Evolutionary conservation across 352 stramenopile species (phyloP), one percentile per base, ranked within the genome.

Genomic region (Phytophthora sp.): DNA sequence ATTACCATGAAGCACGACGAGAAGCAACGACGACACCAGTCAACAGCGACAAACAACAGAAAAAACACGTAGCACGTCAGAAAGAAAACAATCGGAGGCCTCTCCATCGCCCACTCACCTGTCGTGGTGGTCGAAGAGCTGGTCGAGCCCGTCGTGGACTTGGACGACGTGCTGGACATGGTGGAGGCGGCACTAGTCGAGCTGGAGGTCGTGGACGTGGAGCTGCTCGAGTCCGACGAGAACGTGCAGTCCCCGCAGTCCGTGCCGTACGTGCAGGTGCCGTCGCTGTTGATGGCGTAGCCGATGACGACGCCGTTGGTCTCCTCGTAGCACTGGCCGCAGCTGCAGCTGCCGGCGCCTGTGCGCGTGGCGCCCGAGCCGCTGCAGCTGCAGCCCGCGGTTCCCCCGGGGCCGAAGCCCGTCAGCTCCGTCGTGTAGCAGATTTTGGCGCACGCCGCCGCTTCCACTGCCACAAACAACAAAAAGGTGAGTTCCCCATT

Each of bases 391-490:
- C 75, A 84, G 27, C 49, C 62, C 12, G 53, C 23, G 9, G 8
- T 17, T 5, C 75, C 77, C 58, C 63, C 66, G 0, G 72, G 44
- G 5, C 46, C 50, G 35, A 87, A 87, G 18, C 77, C 77, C 26
- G 65, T 74, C 15, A 82, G n/a, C 10, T 62, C 54, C 2, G 61
- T 76, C 24, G 63, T 74, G 24, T 70, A 74, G 57, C 77, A 87
- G 37, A 87, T 73, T 3, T 50, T 4, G 0, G 54, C 42, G 44
- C 77, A 87, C 4, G 53, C 53, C 21, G 53, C 66, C 0, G 66
- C 66, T 2, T 71, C 44, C 37, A 74, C 67, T 75, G 24, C 32
- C 39, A 50, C 35, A 54, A 26, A 15, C 8, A 44, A 35, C 45
- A 41, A 41, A 39, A 41, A n/a, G n/a, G n/a, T n/a, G n/a, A n/a